Evolutionary conservation across 2,329 filamentous ascomycete genomes (phyloP).

Genomic region (Aspergillus ustus): DNA sequence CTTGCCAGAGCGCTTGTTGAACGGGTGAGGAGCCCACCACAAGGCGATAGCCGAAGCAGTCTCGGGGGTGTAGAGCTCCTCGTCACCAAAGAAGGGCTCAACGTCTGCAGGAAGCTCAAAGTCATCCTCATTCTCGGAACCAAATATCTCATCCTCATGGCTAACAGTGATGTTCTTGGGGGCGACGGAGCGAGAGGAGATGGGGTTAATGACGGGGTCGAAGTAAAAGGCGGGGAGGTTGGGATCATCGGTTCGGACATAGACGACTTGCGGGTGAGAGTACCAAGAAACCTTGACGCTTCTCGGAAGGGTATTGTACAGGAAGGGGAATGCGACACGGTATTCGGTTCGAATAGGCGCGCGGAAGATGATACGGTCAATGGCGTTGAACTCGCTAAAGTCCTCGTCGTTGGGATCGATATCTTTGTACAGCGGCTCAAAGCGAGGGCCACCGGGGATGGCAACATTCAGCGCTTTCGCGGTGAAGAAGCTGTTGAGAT

Average conservation of each 20-base stretch:
- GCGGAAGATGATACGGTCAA: constrained; percentile 98
- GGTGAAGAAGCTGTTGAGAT: constrained; percentile 90
- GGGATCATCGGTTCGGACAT: constrained; percentile 83
- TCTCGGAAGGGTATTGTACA: constrained; percentile 94
- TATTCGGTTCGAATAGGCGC: constrained; percentile 94
- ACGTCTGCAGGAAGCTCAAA: constrained; percentile 81
- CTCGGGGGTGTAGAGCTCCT: constrained; percentile 85
- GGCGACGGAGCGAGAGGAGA: constrained; percentile 90
- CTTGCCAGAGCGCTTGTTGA: constrained; percentile 87
- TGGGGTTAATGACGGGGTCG: constrained; percentile 96
- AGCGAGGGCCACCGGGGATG: constrained; percentile 94
- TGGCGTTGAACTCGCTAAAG: constrained; percentile 99
- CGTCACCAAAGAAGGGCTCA: constrained; percentile 87
- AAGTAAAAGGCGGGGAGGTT: constrained; percentile 96
- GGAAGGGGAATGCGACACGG: constrained; percentile 87
- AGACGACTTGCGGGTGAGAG: constrained; percentile 90
- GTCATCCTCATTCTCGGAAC: constrained; percentile 75
- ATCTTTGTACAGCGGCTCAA: constrained; percentile 97
- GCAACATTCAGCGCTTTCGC: constrained; percentile 97
- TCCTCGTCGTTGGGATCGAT: constrained; percentile 99
- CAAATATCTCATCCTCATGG: constrained; percentile 94
- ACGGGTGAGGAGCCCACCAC: constrained; percentile 98
- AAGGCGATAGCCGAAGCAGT: constrained; percentile 89
- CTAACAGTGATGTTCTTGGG: constrained; percentile 91
- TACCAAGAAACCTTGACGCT: constrained; percentile 95